Evolutionary conservation across 2,329 filamentous ascomycete genomes (phyloP).

Genomic region (Aspergillus tubingensis): DNA sequence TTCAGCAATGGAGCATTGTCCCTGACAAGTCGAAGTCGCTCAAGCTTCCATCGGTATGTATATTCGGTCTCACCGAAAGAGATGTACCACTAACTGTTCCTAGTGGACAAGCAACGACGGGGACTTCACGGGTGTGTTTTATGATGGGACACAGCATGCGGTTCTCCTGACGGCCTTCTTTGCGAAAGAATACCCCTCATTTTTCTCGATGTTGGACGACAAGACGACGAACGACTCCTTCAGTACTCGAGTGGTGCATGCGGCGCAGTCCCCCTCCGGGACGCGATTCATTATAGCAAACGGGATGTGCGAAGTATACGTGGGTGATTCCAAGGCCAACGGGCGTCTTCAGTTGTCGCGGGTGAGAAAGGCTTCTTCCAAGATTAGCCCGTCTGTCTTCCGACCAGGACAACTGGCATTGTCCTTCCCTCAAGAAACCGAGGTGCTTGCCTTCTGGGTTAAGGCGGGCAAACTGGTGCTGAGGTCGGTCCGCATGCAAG

Average conservation of each 20-base stretch:
- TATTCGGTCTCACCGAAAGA: background rate
- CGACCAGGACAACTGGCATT: constrained; percentile 34
- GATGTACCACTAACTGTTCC: no score
- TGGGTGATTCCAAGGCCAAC: constrained; percentile 36
- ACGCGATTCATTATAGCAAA: constrained; percentile 33
- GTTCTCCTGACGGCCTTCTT: constrained; percentile 33
- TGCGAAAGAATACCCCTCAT: constrained; percentile 23
- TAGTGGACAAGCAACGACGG: constrained; percentile 38
- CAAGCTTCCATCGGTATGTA: constrained; percentile 23
- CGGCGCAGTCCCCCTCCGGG: constrained; percentile 38
- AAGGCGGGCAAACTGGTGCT: constrained; percentile 29
- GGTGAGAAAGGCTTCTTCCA: constrained; percentile 34
- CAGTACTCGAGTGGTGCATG: constrained; percentile 35
- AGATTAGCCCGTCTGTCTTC: constrained; percentile 35
- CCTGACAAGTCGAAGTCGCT: constrained; percentile 21
- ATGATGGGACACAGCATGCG: constrained; percentile 30
- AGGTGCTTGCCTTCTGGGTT: constrained; percentile 23
- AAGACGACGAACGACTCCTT: constrained; percentile 31
- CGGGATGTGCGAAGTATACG: constrained; percentile 38
- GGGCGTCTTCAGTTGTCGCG: constrained; percentile 29
- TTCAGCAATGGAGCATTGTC: constrained; percentile 21
- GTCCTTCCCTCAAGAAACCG: constrained; percentile 29
- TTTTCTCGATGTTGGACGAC: constrained; percentile 19
- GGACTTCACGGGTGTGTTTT: constrained; percentile 38
- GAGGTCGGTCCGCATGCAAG: constrained; percentile 29